phyloP scores from a whole-genome alignment of 1,139 yeast genomes.

The Taphrina populina region DNA sequence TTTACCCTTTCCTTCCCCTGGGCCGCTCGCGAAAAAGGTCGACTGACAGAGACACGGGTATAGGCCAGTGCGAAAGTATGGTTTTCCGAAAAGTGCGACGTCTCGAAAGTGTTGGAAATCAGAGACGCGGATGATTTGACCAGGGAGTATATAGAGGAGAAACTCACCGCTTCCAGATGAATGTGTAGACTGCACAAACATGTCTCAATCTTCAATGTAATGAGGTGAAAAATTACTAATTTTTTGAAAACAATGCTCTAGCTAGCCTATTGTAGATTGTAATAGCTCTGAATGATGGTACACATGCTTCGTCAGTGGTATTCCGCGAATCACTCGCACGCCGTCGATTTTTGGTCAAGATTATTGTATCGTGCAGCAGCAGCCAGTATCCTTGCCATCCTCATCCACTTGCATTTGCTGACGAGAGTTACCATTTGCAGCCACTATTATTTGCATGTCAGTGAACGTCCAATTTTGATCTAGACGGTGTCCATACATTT shows the following conservation, averaged over 20 bases:
- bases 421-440: constrained; percentile 15
- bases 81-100: constrained; percentile 34
- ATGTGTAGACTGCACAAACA: not conserved
- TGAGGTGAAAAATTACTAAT: too few relatives aligned
- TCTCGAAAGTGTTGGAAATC: constrained; percentile 32
- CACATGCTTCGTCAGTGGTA: too few relatives aligned
- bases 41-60: not conserved
- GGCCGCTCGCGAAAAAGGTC: not conserved
- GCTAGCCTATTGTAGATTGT: too few relatives aligned
- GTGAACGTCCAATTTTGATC: not conserved
- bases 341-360: too few relatives aligned
- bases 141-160: constrained; percentile 29
- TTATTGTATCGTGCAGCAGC: constrained; percentile 28
- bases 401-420: constrained; percentile 32
- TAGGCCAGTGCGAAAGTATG: constrained; percentile 36
- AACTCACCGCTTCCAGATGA: constrained; percentile 8
- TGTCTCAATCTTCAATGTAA: too few relatives aligned
- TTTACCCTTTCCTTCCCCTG: not conserved
- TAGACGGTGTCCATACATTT: constrained; percentile 3
- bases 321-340: too few relatives aligned
- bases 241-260: too few relatives aligned
- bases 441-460: not conserved
- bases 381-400: constrained; percentile 26
- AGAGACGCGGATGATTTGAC: constrained; percentile 34
- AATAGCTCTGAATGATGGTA: too few relatives aligned